Evolutionary conservation across 108 stramenopile genomes (phyloP).

Genomic region (Craspedostauros australis): DNA sequence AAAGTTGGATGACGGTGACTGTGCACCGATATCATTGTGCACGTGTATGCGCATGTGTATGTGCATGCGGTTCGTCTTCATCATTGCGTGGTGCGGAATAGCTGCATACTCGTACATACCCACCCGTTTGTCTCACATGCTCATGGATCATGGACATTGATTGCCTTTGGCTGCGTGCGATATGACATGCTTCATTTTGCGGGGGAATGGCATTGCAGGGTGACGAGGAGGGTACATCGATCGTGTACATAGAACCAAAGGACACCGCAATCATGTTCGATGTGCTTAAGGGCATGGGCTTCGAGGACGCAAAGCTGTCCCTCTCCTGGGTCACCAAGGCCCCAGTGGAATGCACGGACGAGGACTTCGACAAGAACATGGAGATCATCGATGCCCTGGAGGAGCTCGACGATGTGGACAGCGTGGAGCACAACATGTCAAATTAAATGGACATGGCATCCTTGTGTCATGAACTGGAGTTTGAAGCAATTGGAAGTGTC

Average conservation of each 20-base stretch:
- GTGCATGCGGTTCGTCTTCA: too few relatives aligned
- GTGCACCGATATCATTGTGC: too few relatives aligned
- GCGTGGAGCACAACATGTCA: conserved; percentile 96
- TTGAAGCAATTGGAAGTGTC: too few relatives aligned
- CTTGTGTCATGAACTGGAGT: too few relatives aligned
- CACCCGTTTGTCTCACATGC: too few relatives aligned
- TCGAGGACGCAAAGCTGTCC: conserved; percentile 58
- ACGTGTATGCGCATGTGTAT: too few relatives aligned
- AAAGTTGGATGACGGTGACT: too few relatives aligned
- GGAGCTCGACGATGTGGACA: conserved; percentile 93
- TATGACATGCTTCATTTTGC: background rate
- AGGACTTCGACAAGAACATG: conserved; percentile 93
- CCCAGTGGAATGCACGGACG: conserved; percentile 85
- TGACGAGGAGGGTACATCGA: conserved; percentile 58
- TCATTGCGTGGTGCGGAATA: too few relatives aligned
- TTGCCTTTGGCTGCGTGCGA: background rate
- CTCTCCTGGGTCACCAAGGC: conserved; percentile 70
- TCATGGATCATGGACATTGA: too few relatives aligned
- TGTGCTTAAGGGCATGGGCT: conserved; percentile 53
- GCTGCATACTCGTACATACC: too few relatives aligned
- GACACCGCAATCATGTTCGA: conserved; percentile 69
- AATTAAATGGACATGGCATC: too few relatives aligned
- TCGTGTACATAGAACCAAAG: conserved; percentile 76
- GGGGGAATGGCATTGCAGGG: too few relatives aligned
- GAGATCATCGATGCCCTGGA: conserved; percentile 88